Evolutionary conservation across 1,284 basidiomycete genomes (phyloP), one percentile per base, ranked within the genome.

Genomic region (Ceraceosorus guamensis): DNA sequence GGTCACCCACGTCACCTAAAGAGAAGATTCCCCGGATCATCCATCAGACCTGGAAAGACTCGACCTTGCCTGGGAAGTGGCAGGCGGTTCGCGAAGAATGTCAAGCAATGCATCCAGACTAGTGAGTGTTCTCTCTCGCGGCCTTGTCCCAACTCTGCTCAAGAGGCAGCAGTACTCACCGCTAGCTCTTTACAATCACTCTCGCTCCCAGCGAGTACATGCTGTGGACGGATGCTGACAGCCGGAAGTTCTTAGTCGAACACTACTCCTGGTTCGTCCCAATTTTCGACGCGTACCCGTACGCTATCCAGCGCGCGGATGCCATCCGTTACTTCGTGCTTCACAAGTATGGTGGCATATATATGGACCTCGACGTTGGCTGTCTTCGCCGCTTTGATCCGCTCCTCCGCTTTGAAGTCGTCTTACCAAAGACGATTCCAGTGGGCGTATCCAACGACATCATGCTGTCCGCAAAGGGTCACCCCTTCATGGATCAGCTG

Each of bases 11-110:
- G 18, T 57, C 56, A 8, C 68, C 72, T 13, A 51, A 47, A 5
- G 72, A 73, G 50, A 67, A 67, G 54, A 87, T 97, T 45, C 93
- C 93, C 1, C 83, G 90, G 51, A 89, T 98, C 67, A 85, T 98
- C 53, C 93, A 98, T 78, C 93, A 97, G 82, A 98, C 95, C 18
- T 98, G 93, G 93, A 96, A 95, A 80, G 86, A 87, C 16, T 86
- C 93, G 62, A 83, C 82, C 0, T 81, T 98, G 24, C 95, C 95
- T 4, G 79, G 82, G 43, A 83, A 84, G 61, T 98, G 92, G 92
- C 83, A 84, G 65, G 81, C 65, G 16, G 71, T 78, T 24, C 63
- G 77, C 6, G 71, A 77, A 43, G 72, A 66, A 41, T 79, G 79
- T 58, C 66, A 66, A n/a, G 66, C 64, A 44, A 68, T 79, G 65